These are phyloP conservation scores for Ceratobasidium sp. DNA, from an alignment of 1,284 basidiomycete genomes.

Conservation along the genomic window DNA sequence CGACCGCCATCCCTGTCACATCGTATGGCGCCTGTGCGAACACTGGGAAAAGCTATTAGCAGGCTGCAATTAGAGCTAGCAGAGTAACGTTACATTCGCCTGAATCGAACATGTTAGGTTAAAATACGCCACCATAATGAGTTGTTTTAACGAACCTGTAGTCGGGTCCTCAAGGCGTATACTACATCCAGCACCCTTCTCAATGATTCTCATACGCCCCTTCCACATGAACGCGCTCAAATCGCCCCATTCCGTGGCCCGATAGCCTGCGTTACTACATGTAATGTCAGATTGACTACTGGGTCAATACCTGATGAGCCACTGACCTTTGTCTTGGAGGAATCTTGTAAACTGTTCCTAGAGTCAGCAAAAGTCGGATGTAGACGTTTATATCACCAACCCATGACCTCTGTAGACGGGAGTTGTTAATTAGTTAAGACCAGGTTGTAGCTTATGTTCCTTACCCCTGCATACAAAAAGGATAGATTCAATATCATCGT, in stretches of 20 bases:
- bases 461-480: conserved; percentile 77
- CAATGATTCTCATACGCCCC: conserved; percentile 84
- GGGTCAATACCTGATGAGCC: conserved; percentile 32
- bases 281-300: neutral
- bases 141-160: conserved; percentile 62
- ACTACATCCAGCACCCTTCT: conserved; percentile 65
- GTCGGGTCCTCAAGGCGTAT: conserved; percentile 78
- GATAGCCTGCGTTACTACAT: conserved; percentile 67
- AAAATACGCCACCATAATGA: neutral
- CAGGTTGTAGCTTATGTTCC: neutral
- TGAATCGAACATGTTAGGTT: conserved; percentile 20
- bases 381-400: conserved; percentile 50
- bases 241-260: conserved; percentile 87
- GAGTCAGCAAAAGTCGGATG: conserved; percentile 19
- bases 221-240: conserved; percentile 85
- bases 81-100: conserved; percentile 49
- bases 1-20: conserved; percentile 80
- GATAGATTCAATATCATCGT: conserved; percentile 83
- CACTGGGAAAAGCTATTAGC: conserved; percentile 55
- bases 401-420: conserved; percentile 66
- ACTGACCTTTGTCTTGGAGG: conserved; percentile 31
- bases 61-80: neutral
- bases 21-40: conserved; percentile 95
- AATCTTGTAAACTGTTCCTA: conserved; percentile 42
- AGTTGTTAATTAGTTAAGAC: neutral